Conservation (phyloP, 2,329 filamentous ascomycete species). For the Cladosporium colombiae region DNA sequence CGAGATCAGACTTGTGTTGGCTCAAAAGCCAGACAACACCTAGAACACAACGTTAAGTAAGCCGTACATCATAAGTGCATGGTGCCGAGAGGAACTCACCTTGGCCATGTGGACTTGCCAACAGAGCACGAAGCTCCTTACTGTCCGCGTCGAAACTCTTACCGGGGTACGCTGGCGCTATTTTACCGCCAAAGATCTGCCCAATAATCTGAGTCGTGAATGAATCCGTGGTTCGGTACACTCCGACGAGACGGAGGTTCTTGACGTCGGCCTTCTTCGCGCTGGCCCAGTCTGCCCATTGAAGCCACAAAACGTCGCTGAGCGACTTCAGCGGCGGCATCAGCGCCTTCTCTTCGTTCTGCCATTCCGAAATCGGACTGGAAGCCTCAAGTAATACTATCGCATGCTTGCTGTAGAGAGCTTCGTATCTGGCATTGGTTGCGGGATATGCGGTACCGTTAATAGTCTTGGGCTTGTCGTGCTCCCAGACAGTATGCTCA, state of each 20-base stretch:
- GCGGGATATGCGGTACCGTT: not conserved
- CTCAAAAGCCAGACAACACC: conserved; percentile 21
- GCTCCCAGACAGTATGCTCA: conserved; percentile 6
- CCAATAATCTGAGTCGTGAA: not conserved
- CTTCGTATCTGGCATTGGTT: not conserved
- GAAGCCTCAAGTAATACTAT: not conserved
- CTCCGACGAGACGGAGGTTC: not conserved
- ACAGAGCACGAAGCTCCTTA: conserved; percentile 18
- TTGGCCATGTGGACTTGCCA: conserved; percentile 22
- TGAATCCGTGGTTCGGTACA: not conserved
- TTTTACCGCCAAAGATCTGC: not conserved
- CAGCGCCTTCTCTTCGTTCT: not conserved
- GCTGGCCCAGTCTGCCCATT: not conserved
- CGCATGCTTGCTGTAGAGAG: not conserved
- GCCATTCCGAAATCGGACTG: not conserved
- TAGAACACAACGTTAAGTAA: not conserved
- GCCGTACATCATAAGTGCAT: not conserved
- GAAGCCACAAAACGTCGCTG: conserved; percentile 10
- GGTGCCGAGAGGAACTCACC: not conserved
- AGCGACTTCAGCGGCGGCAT: not conserved
- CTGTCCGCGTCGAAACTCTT: conserved; percentile 7
- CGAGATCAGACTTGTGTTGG: conserved; percentile 24
- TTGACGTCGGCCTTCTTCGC: not conserved
- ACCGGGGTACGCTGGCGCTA: not conserved
- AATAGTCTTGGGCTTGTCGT: not conserved